Percentiles rank a stretch among this genome's conserved stretches.
These are phyloP conservation scores for Oryza australiensis DNA, from an alignment of 176 grass and related monocot genomes.

Conservation along the genomic window DNA sequence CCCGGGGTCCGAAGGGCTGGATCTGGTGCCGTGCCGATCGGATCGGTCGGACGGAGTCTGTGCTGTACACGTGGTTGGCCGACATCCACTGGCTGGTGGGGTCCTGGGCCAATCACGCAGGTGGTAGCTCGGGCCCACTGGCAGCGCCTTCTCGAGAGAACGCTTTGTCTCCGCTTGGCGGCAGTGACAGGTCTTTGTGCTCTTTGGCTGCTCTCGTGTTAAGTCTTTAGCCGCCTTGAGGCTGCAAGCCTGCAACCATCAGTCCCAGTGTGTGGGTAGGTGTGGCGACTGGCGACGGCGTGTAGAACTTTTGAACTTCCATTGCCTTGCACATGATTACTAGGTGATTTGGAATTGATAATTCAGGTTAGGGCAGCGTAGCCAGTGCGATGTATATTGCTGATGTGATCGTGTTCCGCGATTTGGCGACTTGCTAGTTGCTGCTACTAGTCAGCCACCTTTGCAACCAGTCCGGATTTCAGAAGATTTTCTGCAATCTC, in stretches of 20 bases:
- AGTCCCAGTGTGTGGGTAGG: neutral
- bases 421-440: conserved; percentile 8
- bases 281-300: neutral
- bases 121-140: neutral
- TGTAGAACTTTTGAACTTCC: conserved; percentile 17
- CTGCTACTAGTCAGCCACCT: conserved; percentile 31
- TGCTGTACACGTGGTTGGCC: conserved; percentile 42
- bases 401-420: conserved; percentile 25
- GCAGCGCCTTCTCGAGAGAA: conserved; percentile 29
- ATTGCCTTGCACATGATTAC: conserved; percentile 22
- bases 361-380: neutral
- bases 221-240: conserved; percentile 1
- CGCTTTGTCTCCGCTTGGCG: conserved; percentile 17
- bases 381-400: conserved; percentile 15
- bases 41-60: conserved; percentile 14
- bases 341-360: conserved; percentile 8
- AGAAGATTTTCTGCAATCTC: neutral
- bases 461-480: conserved; percentile 12
- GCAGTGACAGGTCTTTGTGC: neutral
- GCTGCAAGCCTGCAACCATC: neutral
- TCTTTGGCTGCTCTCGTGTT: neutral
- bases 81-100: conserved; percentile 12
- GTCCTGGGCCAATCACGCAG: conserved; percentile 10
- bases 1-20: conserved; percentile 11
- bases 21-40: conserved; percentile 43